Evolutionary conservation across 805 yeast genomes (phyloP).

Genomic region (Pichia heedii): DNA sequence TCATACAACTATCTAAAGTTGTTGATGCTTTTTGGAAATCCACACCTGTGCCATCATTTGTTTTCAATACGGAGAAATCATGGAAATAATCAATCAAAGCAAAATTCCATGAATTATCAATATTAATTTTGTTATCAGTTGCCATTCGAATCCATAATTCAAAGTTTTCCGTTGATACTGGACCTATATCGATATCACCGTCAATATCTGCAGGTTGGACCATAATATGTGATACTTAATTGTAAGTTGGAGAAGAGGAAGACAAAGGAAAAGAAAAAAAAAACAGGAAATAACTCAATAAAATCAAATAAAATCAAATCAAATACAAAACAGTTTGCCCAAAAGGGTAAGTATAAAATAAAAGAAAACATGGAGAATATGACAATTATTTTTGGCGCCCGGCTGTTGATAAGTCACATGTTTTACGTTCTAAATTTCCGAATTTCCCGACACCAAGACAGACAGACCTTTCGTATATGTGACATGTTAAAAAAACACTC

Average conservation of each 20-base stretch:
- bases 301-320: not conserved
- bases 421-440: no score
- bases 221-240: no score
- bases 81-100: slow-evolving; percentile 89
- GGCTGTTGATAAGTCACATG: no score
- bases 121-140: slow-evolving; percentile 74
- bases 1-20: slow-evolving; percentile 89
- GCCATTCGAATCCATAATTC: slow-evolving; percentile 80
- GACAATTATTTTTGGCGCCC: no score
- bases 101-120: slow-evolving; percentile 82
- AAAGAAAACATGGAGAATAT: no score
- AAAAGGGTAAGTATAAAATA: not conserved
- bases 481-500: no score
- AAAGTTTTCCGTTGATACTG: slow-evolving; percentile 38
- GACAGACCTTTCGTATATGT: no score
- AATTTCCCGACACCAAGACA: no score
- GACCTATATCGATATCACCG: not conserved
- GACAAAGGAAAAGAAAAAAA: not conserved
- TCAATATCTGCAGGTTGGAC: not conserved
- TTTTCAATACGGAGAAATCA: slow-evolving; percentile 59
- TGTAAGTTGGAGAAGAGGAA: no score
- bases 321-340: not conserved
- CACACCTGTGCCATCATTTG: slow-evolving; percentile 58
- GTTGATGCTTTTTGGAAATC: slow-evolving; percentile 89
- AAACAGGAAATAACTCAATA: not conserved